A percentile compares a stretch with the other conserved stretches of the same genome.
These are phyloP conservation scores for Emmonsiellopsis sp. DNA, from an alignment of 2,329 filamentous ascomycete genomes.

Conservation along the genomic window DNA sequence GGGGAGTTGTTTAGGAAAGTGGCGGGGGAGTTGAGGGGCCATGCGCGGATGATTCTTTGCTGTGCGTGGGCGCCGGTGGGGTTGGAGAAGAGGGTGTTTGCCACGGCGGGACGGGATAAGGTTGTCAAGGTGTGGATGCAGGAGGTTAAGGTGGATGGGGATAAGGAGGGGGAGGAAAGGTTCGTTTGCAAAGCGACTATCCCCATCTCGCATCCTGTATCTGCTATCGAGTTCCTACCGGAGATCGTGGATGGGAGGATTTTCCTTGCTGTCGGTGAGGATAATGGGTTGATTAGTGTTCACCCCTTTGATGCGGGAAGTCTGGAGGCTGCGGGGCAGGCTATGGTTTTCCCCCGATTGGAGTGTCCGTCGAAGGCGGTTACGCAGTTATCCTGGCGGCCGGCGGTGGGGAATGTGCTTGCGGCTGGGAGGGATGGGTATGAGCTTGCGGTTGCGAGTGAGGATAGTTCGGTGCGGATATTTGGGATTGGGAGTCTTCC, in stretches of 20 bases:
- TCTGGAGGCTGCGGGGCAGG: conserved; percentile 18
- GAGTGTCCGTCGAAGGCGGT: conserved; percentile 55
- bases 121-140: conserved; percentile 61
- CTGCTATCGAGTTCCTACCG: conserved; percentile 58
- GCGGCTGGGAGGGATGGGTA: conserved; percentile 12
- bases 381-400: conserved; percentile 61
- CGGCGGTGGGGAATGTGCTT: conserved; percentile 20
- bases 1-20: conserved; percentile 45
- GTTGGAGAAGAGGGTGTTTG: conserved; percentile 48
- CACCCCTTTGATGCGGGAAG: conserved; percentile 27
- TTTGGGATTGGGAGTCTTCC: conserved; percentile 26
- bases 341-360: conserved; percentile 23
- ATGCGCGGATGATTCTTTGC: conserved; percentile 85
- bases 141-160: conserved; percentile 13
- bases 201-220: conserved; percentile 52
- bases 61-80: conserved; percentile 64
- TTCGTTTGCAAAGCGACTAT: conserved; percentile 49
- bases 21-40: conserved; percentile 68
- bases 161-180: conserved; percentile 15
- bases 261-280: conserved; percentile 38
- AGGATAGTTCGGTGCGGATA: conserved; percentile 35
- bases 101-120: conserved; percentile 86
- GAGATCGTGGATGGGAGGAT: conserved; percentile 18
- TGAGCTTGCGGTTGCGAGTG: conserved; percentile 37
- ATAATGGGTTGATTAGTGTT: conserved; percentile 36